These are phyloP conservation scores for Aspergillus sp. DNA, from an alignment of 2,329 filamentous ascomycete species.

Conservation along the genomic window DNA sequence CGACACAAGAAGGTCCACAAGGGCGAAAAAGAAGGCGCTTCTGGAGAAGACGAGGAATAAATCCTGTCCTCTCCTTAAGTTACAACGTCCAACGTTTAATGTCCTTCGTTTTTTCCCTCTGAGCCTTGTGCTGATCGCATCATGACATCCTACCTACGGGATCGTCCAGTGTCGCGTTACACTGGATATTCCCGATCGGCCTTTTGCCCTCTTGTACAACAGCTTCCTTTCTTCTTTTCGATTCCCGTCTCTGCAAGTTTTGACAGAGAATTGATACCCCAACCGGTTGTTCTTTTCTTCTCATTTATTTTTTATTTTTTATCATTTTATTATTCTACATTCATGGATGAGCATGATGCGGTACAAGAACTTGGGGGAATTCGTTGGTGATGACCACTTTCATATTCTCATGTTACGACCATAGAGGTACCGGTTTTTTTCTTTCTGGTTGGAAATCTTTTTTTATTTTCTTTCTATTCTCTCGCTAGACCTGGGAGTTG, in stretches of 20 bases:
- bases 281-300: constrained; percentile 10
- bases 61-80: constrained; percentile 3
- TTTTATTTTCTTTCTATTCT: constrained; percentile 26
- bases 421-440: constrained; percentile 35
- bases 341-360: constrained; percentile 5
- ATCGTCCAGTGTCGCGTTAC: constrained; percentile 3
- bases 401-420: constrained; percentile 24
- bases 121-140: constrained; percentile 5
- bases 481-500: constrained; percentile 33
- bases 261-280: constrained; percentile 25
- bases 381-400: constrained; percentile 5
- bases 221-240: constrained; percentile 20
- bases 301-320: constrained; percentile 9
- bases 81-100: background rate
- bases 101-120: constrained; percentile 6
- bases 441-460: constrained; percentile 16
- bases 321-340: constrained; percentile 7
- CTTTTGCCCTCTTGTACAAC: constrained; percentile 25
- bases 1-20: constrained; percentile 96
- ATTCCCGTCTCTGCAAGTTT: constrained; percentile 13
- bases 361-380: background rate
- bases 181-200: constrained; percentile 2
- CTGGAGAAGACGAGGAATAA: constrained; percentile 39
- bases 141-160: background rate
- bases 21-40: constrained; percentile 45